Evolutionary conservation across 345 rosid genomes (phyloP), one percentile per base, ranked within the genome.

Genomic region (Populus simonii): DNA sequence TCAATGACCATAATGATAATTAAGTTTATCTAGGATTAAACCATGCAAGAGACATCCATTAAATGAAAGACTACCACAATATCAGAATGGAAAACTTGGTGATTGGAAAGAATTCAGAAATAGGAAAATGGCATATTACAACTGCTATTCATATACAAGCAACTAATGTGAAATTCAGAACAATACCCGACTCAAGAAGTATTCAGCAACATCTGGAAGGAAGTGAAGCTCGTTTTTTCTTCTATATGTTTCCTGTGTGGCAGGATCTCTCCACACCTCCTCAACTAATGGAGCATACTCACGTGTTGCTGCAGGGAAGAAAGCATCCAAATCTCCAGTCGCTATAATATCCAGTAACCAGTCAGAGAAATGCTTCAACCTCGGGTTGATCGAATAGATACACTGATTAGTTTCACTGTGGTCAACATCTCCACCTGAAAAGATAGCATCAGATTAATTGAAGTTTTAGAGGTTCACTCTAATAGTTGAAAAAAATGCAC

Each of bases 301-400:
- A 4, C 99, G 98, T 13, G 99, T 92, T 72, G 99, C 99, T 2
- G 99, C 99, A 22, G 99, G 99, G 81, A 96, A 96, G 87, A 96
- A 91, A 13, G 98, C 97, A 81, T 92, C 99, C 73, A 96, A 85
- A 81, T 96, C 98, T 51, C 99, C 99, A 1, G 98, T 94, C 70
- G 99, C 99, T 79, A 94, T 96, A 66, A 94, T 94, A 76, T 96
- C 98, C 74, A 96, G 90, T 81, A 96, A 91, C 98, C 98, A 94
- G 86, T 96, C 98, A 47, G 99, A 96, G 78, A 96, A 96, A 85
- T 91, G 94, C 86, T 96, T 96, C 84, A 96, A 88, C 89, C 96
- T 89, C 9, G 93, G 88, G 88, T 96, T 92, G 81, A 96, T 89
- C 25, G 97, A 91, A 74, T 94, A 94, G 61, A 92, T 76, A 39